Conservation (phyloP, 176 grass and related monocot genomes). For the Urochloa ruziziensis region DNA sequence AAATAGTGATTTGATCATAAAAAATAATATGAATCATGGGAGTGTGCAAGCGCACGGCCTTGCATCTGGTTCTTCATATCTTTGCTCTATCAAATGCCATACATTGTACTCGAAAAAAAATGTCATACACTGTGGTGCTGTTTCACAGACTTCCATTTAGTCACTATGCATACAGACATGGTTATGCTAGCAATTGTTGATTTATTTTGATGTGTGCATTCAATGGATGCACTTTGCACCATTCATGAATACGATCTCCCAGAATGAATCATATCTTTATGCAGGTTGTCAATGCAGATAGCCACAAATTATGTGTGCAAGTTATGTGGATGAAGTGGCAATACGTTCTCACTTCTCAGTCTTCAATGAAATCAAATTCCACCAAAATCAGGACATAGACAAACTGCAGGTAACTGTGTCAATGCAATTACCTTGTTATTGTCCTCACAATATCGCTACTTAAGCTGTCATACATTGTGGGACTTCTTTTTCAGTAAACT, state of each 20-base stretch:
- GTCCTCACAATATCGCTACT: not conserved
- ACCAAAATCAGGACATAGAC: slow-evolving; percentile 9
- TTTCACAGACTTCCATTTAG: not conserved
- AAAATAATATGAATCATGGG: not conserved
- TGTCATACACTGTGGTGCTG: not conserved
- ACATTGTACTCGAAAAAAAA: too few relatives aligned
- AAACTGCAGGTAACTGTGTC: slow-evolving; percentile 2
- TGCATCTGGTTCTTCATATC: not conserved
- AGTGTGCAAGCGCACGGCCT: not conserved
- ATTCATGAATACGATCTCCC: not conserved
- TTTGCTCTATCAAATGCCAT: slow-evolving; percentile 22
- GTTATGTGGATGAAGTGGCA: slow-evolving; percentile 7
- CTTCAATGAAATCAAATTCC: not conserved
- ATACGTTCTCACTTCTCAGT: slow-evolving; percentile 23
- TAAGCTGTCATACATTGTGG: not conserved
- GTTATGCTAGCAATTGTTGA: not conserved
- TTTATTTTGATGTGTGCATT: not conserved
- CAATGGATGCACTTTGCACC: not conserved
- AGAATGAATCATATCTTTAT: not conserved
- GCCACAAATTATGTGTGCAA: not conserved
- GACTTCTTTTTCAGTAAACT: slow-evolving; percentile 1
- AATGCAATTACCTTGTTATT: not conserved
- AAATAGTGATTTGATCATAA: not conserved
- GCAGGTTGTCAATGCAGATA: slow-evolving; percentile 5
- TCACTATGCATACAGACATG: not conserved